Conservation (phyloP, 2,329 filamentous ascomycete genomes). For the Fusarium nematophilum region DNA sequence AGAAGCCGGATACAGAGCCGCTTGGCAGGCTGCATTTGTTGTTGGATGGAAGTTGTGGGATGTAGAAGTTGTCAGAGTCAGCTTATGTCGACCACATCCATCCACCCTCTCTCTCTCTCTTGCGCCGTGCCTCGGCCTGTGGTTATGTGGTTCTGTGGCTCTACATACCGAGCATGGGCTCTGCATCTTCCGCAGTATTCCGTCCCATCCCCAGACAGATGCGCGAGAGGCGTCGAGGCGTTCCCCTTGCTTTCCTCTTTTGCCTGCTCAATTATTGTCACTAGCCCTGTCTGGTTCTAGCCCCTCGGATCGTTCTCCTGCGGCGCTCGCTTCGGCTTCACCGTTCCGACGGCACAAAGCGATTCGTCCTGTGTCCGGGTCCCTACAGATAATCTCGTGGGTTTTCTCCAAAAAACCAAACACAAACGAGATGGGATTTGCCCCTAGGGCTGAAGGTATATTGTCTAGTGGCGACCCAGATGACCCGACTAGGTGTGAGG, state of each 20-base stretch:
- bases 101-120: neutral
- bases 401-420: neutral
- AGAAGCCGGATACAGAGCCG: constrained; percentile 7
- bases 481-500: neutral
- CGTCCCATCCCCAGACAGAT: constrained; percentile 18
- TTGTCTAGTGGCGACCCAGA: constrained; percentile 4
- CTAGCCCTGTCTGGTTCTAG: constrained; percentile 12
- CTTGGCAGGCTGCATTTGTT: constrained; percentile 1
- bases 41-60: no score
- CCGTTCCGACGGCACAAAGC: constrained; percentile 23
- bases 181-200: constrained; percentile 21
- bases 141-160: no score
- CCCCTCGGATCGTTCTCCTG: constrained; percentile 4
- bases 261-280: neutral
- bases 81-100: neutral
- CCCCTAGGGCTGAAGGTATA: neutral
- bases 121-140: no score
- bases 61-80: neutral
- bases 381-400: constrained; percentile 24
- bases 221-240: constrained; percentile 21
- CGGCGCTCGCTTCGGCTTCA: constrained; percentile 30
- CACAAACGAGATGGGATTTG: constrained; percentile 3
- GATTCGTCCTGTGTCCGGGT: constrained; percentile 21
- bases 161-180: no score
- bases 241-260: constrained; percentile 14